A percentile compares a stretch with the other conserved stretches of the same genome.
phyloP scores from a whole-genome alignment of 2,329 filamentous ascomycete genomes.

The Curvularia eragrostidis region DNA sequence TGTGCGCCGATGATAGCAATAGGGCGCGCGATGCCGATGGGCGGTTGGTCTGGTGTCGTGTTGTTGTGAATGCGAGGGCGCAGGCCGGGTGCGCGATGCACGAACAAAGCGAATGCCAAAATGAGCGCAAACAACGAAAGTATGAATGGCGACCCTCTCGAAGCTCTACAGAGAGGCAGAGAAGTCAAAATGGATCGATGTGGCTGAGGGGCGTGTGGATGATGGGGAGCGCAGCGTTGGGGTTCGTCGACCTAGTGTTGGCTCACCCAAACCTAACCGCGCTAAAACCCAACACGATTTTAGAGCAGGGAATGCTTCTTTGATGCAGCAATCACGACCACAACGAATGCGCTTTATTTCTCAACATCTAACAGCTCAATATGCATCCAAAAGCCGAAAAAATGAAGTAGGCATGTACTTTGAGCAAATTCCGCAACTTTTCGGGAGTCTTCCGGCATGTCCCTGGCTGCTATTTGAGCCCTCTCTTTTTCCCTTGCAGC shows the following conservation, averaged over 20 bases:
- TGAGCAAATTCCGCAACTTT: constrained; percentile 28
- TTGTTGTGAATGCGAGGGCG: constrained; percentile 30
- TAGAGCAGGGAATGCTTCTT: constrained; percentile 25
- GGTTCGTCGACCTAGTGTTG: constrained; percentile 20
- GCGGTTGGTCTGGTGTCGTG: constrained; percentile 28
- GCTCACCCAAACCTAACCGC: constrained; percentile 24
- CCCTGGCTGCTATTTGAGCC: constrained; percentile 18
- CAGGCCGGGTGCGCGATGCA: constrained; percentile 27
- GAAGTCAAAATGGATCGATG: constrained; percentile 21
- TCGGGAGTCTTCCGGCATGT: constrained; percentile 36
- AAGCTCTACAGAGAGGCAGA: constrained; percentile 20
- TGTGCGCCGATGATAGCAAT: constrained; percentile 27
- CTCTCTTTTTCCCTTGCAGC: constrained; percentile 23
- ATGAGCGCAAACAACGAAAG: constrained; percentile 14
- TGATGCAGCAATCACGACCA: constrained; percentile 26
- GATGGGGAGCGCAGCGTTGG: constrained; percentile 27
- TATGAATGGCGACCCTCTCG: constrained; percentile 18
- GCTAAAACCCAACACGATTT: constrained; percentile 21
- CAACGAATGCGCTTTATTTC: constrained; percentile 21
- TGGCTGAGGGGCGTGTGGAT: constrained; percentile 29
- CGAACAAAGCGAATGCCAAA: constrained; percentile 11
- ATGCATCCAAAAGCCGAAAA: constrained; percentile 7
- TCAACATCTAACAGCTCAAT: constrained; percentile 12
- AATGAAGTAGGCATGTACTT: background rate
- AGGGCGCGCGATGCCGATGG: constrained; percentile 28